A percentile compares a stretch with the other conserved stretches of the same genome.
These are phyloP conservation scores for Acacia pycnantha DNA, from an alignment of 331 rosid genomes.

Conservation along the genomic window DNA sequence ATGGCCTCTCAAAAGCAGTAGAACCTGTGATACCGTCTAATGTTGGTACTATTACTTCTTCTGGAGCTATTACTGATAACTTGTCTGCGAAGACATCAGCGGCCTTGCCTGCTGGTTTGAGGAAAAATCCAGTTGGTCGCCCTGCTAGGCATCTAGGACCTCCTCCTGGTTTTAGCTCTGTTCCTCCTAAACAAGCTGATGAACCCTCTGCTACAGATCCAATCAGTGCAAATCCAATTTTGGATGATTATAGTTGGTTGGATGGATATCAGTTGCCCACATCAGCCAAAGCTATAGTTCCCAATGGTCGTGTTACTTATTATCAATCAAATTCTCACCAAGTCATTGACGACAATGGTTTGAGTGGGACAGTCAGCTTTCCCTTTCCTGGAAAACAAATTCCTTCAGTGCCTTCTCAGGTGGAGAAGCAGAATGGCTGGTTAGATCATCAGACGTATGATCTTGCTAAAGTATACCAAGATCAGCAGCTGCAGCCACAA, in stretches of 20 bases:
- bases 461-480: conserved; percentile 57
- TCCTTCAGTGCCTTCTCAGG: conserved; percentile 52
- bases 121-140: conserved; percentile 54
- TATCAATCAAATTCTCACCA: conserved; percentile 47
- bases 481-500: conserved; percentile 70
- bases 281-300: conserved; percentile 45
- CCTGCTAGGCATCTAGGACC: conserved; percentile 74
- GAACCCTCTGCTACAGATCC: conserved; percentile 45
- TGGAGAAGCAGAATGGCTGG: conserved; percentile 64
- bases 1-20: conserved; percentile 36
- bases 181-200: conserved; percentile 47
- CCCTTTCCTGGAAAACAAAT: conserved; percentile 91
- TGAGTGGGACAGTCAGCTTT: conserved; percentile 57
- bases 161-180: conserved; percentile 64
- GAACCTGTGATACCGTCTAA: conserved; percentile 32
- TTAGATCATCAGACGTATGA: conserved; percentile 63
- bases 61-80: conserved; percentile 37
- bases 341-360: conserved; percentile 44
- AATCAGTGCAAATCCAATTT: conserved; percentile 42
- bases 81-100: conserved; percentile 30
- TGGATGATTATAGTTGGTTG: conserved; percentile 92
- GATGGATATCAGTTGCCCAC: conserved; percentile 94
- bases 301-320: conserved; percentile 41
- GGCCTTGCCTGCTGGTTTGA: conserved; percentile 33
- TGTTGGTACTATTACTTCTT: conserved; percentile 34